Evolutionary conservation across 2,329 filamentous ascomycete species (phyloP), one percentile per base, ranked within the genome.

Genomic region (Pleurostoma richardsiae): DNA sequence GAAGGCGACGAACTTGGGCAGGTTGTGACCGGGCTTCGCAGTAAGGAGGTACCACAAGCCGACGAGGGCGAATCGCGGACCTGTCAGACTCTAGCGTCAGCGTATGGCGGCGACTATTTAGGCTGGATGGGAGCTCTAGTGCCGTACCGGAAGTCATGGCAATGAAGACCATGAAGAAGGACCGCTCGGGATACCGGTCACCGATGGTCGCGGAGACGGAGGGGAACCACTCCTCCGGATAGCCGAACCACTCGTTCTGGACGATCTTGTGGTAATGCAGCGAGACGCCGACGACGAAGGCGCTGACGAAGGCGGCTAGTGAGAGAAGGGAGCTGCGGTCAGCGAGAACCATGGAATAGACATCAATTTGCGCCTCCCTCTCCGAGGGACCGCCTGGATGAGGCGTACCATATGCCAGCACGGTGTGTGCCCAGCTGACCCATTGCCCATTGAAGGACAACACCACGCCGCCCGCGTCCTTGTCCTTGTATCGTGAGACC

Each of bases 251-350:
- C 69, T 99, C 90, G 69, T 99, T 99, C 69, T 96, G 77, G 47
- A 99, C 94, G 57, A 99, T 99, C 74, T 99, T 99, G 62, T 87
- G 81, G 71, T 94, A 97, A 70, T 99, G 94, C 42, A 99, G 78
- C 46, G 76, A 79, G 47, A 85, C 74, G 55, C 92, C 92, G 51
- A 95, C 83, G 47, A 92, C 65, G 54, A 97, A 75, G 49, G 92
- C 92, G 63, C 89, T 90, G 53, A 95, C 54, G 63, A 97, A 97
- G 48, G 92, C 91, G 60, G 79, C 86, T 89, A 56, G 41, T 36
- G 10, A 48, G 40, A 49, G 40, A 43, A 7, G 46, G 40, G 10
- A 39, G 39, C 28, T 8, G 3, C 36, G 40, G 39, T 52, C 40
- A 52, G 53, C 33, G 44, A 30, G 38, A 11, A 19, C 33, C 11